Conservation (phyloP, 1,284 basidiomycete genomes). For the Boletus austroedulis region DNA sequence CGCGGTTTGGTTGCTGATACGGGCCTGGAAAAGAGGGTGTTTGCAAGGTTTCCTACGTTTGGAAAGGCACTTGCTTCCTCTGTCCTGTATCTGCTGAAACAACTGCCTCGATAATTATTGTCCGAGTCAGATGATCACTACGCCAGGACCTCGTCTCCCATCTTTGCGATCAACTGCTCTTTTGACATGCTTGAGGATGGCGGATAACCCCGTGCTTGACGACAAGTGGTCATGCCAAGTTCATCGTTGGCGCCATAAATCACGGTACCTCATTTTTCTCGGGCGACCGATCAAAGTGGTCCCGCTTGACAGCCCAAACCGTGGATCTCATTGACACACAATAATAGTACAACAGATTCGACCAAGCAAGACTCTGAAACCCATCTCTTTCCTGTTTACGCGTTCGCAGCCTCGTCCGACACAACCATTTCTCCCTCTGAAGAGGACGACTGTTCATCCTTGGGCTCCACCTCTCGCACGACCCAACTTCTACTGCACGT, state of each 20-base stretch:
- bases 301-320: no score
- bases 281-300: constrained; percentile 79
- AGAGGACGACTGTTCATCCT: not conserved
- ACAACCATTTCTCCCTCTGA: not conserved
- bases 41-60: constrained; percentile 68
- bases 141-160: constrained; percentile 82
- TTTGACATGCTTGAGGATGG: constrained; percentile 76
- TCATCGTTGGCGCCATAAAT: constrained; percentile 81
- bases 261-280: constrained; percentile 80
- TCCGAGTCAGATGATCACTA: constrained; percentile 90
- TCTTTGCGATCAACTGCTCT: constrained; percentile 72
- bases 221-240: constrained; percentile 51
- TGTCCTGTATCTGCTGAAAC: no score
- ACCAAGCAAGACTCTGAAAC: no score
- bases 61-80: constrained; percentile 71
- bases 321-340: no score
- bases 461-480: not conserved
- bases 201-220: constrained; percentile 63
- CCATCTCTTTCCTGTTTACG: no score
- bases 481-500: not conserved
- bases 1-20: constrained; percentile 65
- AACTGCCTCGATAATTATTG: no score
- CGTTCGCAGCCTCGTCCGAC: no score
- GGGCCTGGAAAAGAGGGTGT: constrained; percentile 59
- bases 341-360: no score